These are phyloP conservation scores for Penicillium pancosmium DNA, from an alignment of 495 filamentous ascomycete species.

Conservation along the genomic window DNA sequence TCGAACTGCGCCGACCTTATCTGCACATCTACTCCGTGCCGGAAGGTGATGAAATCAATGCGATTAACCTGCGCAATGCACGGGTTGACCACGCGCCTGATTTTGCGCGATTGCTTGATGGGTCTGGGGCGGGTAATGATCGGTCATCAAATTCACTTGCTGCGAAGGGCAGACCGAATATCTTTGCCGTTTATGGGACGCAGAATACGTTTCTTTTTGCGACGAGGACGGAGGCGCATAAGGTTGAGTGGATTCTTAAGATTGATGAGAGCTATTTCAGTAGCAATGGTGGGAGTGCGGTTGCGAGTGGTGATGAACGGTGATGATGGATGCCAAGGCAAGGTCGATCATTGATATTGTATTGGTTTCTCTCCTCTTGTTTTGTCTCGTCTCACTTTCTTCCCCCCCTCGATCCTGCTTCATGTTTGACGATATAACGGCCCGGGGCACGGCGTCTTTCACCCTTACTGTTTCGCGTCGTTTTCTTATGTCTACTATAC, in stretches of 20 bases:
- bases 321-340: background rate
- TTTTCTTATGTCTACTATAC: conserved; percentile 7
- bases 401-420: conserved; percentile 2
- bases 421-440: conserved; percentile 31
- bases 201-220: conserved; percentile 96
- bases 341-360: too few species aligned
- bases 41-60: conserved; percentile 85
- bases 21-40: conserved; percentile 82
- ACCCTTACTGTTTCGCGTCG: conserved; percentile 19
- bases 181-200: conserved; percentile 92
- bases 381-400: too few species aligned
- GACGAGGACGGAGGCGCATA: conserved; percentile 80
- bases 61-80: conserved; percentile 82
- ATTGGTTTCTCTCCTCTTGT: too few species aligned
- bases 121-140: conserved; percentile 34
- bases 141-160: conserved; percentile 29
- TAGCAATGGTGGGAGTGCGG: conserved; percentile 35
- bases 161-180: conserved; percentile 61
- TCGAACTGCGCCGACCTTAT: conserved; percentile 91
- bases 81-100: conserved; percentile 87
- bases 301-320: conserved; percentile 27
- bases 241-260: conserved; percentile 90
- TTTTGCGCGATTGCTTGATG: conserved; percentile 74
- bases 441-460: conserved; percentile 17
- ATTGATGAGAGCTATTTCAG: conserved; percentile 66